Percentiles rank a stretch among this genome's conserved stretches.
phyloP scores from a whole-genome alignment of 805 yeast species.

The Wickerhamiella allomyrinae region DNA sequence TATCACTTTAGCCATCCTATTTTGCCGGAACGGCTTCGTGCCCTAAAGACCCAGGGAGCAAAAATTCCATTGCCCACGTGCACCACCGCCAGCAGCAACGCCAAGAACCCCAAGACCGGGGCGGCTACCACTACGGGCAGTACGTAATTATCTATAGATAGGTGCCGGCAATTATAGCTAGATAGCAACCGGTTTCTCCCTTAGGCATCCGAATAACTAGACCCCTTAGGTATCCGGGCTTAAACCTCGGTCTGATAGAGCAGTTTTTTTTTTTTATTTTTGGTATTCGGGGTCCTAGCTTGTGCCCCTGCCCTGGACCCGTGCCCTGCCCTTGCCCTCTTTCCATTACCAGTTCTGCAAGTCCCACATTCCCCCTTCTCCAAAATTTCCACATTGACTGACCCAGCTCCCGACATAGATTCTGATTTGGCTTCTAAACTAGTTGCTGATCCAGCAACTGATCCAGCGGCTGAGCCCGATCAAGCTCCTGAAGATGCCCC shows the following conservation, averaged over 20 bases:
- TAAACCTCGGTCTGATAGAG: too few relatives aligned
- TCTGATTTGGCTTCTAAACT: too few relatives aligned
- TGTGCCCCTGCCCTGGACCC: too few relatives aligned
- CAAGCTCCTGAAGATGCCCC: too few relatives aligned
- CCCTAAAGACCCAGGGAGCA: conserved; percentile 31
- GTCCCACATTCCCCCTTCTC: too few relatives aligned
- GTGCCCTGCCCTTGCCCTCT: too few relatives aligned
- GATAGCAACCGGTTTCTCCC: background rate
- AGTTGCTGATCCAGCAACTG: too few relatives aligned
- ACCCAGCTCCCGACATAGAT: too few relatives aligned
- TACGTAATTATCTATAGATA: background rate
- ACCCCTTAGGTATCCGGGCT: too few relatives aligned
- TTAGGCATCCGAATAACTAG: background rate
- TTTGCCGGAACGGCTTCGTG: conserved; percentile 71
- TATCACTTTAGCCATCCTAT: conserved; percentile 89
- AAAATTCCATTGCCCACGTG: background rate
- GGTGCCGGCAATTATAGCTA: background rate
- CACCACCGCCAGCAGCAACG: background rate
- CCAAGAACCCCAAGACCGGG: background rate
- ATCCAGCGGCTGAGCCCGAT: background rate
- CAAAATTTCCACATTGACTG: background rate
- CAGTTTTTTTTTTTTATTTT: too few relatives aligned
- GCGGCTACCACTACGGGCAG: background rate
- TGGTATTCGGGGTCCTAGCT: too few relatives aligned
- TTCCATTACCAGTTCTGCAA: too few relatives aligned